phyloP scores from a whole-genome alignment of 2,329 filamentous ascomycete genomes.

The Plenodomus lindquistii region DNA sequence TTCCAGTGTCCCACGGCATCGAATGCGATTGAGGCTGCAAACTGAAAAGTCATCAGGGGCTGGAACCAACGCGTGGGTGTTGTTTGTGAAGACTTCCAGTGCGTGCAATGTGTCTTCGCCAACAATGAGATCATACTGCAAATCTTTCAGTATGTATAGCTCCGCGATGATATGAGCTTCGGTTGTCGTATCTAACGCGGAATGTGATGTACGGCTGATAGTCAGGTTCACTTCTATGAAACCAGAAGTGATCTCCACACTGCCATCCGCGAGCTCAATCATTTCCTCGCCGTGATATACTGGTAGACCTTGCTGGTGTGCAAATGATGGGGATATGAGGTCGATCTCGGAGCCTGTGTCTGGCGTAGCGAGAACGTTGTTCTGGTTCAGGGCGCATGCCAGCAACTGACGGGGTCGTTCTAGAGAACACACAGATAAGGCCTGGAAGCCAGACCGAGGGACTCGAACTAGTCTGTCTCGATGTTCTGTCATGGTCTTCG shows the following conservation, averaged over 20 bases:
- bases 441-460: slow-evolving; percentile 1
- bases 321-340: slow-evolving; percentile 6
- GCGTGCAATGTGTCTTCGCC: slow-evolving; percentile 5
- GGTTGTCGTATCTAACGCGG: slow-evolving; percentile 1
- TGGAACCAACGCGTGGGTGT: slow-evolving; percentile 7
- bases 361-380: slow-evolving; percentile 1
- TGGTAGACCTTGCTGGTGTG: background rate
- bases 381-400: slow-evolving; percentile 3
- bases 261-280: slow-evolving; percentile 6
- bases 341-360: slow-evolving; percentile 12
- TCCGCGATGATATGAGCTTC: background rate
- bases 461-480: slow-evolving; percentile 6
- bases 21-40: slow-evolving; percentile 25
- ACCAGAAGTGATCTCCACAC: slow-evolving; percentile 2
- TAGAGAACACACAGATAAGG: slow-evolving; percentile 4
- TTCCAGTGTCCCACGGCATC: slow-evolving; percentile 6
- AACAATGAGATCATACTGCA: background rate
- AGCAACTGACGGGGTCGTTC: background rate
- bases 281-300: background rate
- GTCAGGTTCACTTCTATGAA: background rate
- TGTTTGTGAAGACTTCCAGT: slow-evolving; percentile 3
- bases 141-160: no score
- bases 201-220: slow-evolving; percentile 16
- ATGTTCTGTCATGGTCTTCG: slow-evolving; percentile 9
- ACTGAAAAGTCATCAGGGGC: slow-evolving; percentile 7